These are phyloP conservation scores for Fusarium mexicanum DNA, from an alignment of 2,329 filamentous ascomycete species.

Conservation along the genomic window DNA sequence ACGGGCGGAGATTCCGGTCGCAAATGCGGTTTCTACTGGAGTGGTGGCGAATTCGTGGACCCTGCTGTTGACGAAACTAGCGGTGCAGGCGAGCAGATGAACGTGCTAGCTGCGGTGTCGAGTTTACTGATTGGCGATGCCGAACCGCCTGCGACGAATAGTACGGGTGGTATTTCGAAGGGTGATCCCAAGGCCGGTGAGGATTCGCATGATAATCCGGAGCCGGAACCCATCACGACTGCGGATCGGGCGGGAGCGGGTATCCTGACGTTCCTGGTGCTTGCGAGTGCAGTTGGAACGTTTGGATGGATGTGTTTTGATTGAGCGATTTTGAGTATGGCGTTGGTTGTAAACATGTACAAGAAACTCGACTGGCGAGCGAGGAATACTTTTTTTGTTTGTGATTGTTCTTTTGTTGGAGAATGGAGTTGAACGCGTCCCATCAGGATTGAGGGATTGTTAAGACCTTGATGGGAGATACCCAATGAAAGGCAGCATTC, in stretches of 20 bases:
- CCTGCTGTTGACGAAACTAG: slow-evolving; percentile 62
- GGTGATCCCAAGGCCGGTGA: slow-evolving; percentile 55
- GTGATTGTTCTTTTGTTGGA: slow-evolving; percentile 4
- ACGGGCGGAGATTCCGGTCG: slow-evolving; percentile 66
- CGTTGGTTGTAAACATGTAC: slow-evolving; percentile 4
- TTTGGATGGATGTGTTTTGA: slow-evolving; percentile 62
- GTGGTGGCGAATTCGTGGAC: slow-evolving; percentile 54
- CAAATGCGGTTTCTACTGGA: slow-evolving; percentile 74
- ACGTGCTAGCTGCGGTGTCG: slow-evolving; percentile 64
- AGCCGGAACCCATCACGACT: slow-evolving; percentile 50
- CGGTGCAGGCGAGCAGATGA: slow-evolving; percentile 69
- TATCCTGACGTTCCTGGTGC: slow-evolving; percentile 57
- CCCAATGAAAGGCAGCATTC: not conserved
- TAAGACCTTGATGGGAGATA: slow-evolving; percentile 2
- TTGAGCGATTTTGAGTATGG: slow-evolving; percentile 9
- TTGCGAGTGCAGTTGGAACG: slow-evolving; percentile 53
- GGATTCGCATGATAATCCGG: slow-evolving; percentile 45
- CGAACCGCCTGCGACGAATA: slow-evolving; percentile 54
- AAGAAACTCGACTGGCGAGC: slow-evolving; percentile 1
- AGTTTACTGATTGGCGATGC: slow-evolving; percentile 57
- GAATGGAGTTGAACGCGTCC: slow-evolving; percentile 15
- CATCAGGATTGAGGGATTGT: not conserved
- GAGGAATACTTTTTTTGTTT: not conserved
- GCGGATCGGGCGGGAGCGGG: slow-evolving; percentile 60
- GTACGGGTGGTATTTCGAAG: slow-evolving; percentile 60